Evolutionary conservation across 371 early-diverging fungal species (phyloP), one percentile per base, ranked within the genome.

Genomic region (Saksenaea oblongispora): DNA sequence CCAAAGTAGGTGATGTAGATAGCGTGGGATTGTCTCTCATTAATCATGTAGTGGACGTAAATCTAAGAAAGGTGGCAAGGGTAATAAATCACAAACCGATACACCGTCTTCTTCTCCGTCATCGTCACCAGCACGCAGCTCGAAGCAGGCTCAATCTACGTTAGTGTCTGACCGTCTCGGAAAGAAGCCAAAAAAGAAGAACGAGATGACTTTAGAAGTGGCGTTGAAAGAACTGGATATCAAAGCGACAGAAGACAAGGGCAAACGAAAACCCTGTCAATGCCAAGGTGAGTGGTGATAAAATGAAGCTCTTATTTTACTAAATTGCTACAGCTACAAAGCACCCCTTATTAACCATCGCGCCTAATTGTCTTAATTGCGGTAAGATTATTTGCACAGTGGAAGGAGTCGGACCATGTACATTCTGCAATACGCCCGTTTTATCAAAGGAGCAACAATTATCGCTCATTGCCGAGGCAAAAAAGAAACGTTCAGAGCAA

Each of bases 401-500:
- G 15, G 95, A 96, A 64, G 95, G 95, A 0, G 84, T 89, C 0
- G 95, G 95, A 0, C 91, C 94, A 5, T 96, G 97, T 68, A 86
- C 90, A 35, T 89, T 85, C 61, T 96, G 97, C 70, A 89, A 87
- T 3, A 80, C 76, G 8, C 80, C 86, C 0, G 92, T 96, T 0
- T 73, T 90, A 62, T 91, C 88, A 28, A 83, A 84, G 14, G 88
- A 88, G 5, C 90, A 91, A 56, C 87, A 89, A 67, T 76, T 87
- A 26, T 77, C 79, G 28, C 71, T 87, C 51, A 75, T 82, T 76
- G 65, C 79, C 58, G 63, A 80, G 70, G 70, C 87, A 54, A 73
- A 82, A 35, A 66, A 59, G 35, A 75, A 74, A 35, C 68, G 76
- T 15, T 61, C 74, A 31, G 74, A 72, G 11, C 63, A 71, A 34